These are phyloP conservation scores for Rostrohypoxylon terebratum DNA, from an alignment of 495 filamentous ascomycete genomes.

Conservation along the genomic window DNA sequence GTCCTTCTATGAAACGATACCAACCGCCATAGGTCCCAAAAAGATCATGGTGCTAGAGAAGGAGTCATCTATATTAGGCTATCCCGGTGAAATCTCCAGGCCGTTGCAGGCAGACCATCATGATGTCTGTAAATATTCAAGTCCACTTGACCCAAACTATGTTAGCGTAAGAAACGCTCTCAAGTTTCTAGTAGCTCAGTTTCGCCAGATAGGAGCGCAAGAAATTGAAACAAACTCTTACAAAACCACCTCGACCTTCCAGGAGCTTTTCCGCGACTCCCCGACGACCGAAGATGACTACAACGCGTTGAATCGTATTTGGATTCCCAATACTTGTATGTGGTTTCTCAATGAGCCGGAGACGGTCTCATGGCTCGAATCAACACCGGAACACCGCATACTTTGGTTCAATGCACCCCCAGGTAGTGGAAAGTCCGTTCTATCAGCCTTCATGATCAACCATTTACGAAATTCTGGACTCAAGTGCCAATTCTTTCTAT, in stretches of 20 bases:
- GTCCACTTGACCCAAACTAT: conserved; percentile 58
- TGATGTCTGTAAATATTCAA: conserved; percentile 61
- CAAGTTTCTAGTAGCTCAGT: conserved; percentile 30
- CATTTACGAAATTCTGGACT: conserved; percentile 36
- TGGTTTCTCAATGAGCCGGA: conserved; percentile 49
- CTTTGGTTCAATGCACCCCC: conserved; percentile 50
- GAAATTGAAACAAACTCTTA: not conserved
- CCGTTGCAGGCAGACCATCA: conserved; percentile 62
- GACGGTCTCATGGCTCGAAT: conserved; percentile 44
- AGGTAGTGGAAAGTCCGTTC: conserved; percentile 54
- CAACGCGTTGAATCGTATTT: conserved; percentile 51
- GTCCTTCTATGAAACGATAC: conserved; percentile 64
- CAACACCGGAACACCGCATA: conserved; percentile 19
- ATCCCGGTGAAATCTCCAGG: conserved; percentile 54
- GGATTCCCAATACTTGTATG: conserved; percentile 53
- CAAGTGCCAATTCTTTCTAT: conserved; percentile 52
- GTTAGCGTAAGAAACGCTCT: conserved; percentile 54
- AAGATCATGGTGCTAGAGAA: conserved; percentile 55
- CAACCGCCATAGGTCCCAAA: conserved; percentile 51
- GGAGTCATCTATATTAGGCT: conserved; percentile 61
- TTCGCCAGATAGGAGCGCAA: not conserved
- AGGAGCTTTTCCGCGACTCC: conserved; percentile 16
- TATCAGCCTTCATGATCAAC: conserved; percentile 51
- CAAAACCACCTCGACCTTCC: not conserved
- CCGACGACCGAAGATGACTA: conserved; percentile 51